Evolutionary conservation across 1,284 basidiomycete genomes (phyloP).

Genomic region (Rhodotorula mucilaginosa): DNA sequence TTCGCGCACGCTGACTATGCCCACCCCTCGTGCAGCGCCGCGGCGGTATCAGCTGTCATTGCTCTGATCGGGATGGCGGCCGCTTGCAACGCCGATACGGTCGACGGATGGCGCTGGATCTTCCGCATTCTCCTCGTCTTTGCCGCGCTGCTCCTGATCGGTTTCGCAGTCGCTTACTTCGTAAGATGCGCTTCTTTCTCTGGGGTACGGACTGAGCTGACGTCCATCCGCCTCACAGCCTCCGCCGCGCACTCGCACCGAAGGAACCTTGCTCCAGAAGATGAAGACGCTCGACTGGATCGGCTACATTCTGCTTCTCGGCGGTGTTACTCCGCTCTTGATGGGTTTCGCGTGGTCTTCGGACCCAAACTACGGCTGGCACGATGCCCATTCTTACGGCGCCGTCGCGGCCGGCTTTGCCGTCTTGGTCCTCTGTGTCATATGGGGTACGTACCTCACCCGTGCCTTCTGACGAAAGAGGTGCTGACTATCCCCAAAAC

Average conservation of each 20-base stretch:
- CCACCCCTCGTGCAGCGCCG: background rate
- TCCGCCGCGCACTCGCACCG: slow-evolving; percentile 10
- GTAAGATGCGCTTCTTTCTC: background rate
- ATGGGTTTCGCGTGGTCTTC: slow-evolving; percentile 15
- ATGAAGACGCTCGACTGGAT: slow-evolving; percentile 14
- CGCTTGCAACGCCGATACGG: slow-evolving; percentile 7
- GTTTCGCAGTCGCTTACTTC: slow-evolving; percentile 4
- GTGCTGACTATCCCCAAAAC: accelerated
- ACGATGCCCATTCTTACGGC: slow-evolving; percentile 5
- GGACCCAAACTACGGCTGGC: slow-evolving; percentile 10
- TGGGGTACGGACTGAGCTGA: background rate
- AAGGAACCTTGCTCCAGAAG: background rate
- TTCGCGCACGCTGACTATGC: background rate
- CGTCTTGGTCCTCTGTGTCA: slow-evolving; percentile 9
- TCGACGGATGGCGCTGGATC: slow-evolving; percentile 28
- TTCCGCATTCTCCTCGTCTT: slow-evolving; percentile 7
- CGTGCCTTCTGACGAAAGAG: too few species aligned
- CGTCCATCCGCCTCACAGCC: background rate
- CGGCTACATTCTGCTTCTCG: slow-evolving; percentile 13
- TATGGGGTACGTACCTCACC: background rate
- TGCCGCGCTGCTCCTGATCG: slow-evolving; percentile 10
- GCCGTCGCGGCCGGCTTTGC: slow-evolving; percentile 13
- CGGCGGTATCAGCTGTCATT: background rate
- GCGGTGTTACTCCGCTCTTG: slow-evolving; percentile 8
- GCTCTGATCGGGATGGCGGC: slow-evolving; percentile 13